Evolutionary conservation across 805 yeast genomes (phyloP), one percentile per base, ranked within the genome.

Genomic region (Suhomyces prunicola): DNA sequence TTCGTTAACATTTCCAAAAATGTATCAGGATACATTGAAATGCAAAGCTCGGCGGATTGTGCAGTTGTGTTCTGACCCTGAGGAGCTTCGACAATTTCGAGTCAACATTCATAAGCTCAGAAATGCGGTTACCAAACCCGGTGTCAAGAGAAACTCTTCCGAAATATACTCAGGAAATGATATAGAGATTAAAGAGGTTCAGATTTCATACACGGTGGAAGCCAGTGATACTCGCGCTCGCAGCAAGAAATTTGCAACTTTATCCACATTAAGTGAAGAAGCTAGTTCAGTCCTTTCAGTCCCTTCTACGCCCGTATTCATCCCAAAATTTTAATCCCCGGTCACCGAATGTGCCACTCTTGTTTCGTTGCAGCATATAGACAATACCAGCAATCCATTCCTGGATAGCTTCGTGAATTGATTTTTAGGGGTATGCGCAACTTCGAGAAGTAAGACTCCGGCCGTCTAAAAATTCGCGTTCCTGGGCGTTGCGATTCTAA

Each of bases 81-180:
- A 60, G 1, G 62, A 71, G 29, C 64, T 82, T 50, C 60, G 57
- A 6, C 59, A 63, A 23, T 80, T 79, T 56, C 67, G 85, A 47
- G 59, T 69, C 4, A 72, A 72, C 47, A 77, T 76, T 56, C 75
- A 74, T 50, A 61, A 60, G 17, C 61, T 77, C 51, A 59, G 83
- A 46, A 59, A 68, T 10, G 77, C 74, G 24, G 76, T 80, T 80
- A 53, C 71, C 7, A 64, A 65, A 2, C 81, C 81, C 0, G 74
- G 78, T 1, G 48, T 66, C 53, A 56, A 63, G 52, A 42, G 59
- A 15, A 36, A 31, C 27, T 53, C 56, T 2, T 42, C 48, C 5
- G 58, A 50, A 24, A 24, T 42, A 24, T 42, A 17, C 17, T 22
- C 17, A 4, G n/a, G 17, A 13, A 24, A 42, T 19, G 46, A 42